Evolutionary conservation across 2,329 filamentous ascomycete species (phyloP), one percentile per base, ranked within the genome.

Genomic region (Cercospora sp.): DNA sequence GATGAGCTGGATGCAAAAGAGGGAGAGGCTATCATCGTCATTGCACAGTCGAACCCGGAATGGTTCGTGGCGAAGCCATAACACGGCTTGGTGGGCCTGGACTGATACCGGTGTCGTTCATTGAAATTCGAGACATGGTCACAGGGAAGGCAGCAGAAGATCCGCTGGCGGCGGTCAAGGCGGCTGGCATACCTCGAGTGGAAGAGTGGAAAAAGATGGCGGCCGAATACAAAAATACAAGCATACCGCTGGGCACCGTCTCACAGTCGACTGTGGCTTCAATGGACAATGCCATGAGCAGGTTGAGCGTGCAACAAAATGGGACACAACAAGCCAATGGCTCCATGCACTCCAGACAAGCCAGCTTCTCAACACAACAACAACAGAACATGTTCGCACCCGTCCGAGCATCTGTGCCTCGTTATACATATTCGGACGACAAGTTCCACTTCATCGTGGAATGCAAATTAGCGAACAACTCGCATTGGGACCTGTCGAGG

Each of bases 161-260:
- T 79, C 89, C 94, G 0, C 85, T 91, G 28, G 94, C 94, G 32
- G 94, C 95, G 1, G 92, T 99, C 66, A 88, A 89, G 74, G 89
- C 90, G 74, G 95, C 95, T 1, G 94, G 94, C 21, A 94, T 99
- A 7, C 95, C 95, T 12, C 91, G 90, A 76, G 95, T 99, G 3
- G 95, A 99, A 78, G 95, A 99, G 76, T 99, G 95, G 95, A 99
- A 99, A 84, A 97, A 96, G 82, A 97, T 97, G 93, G 94, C 95
- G 0, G 94, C 94, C 66, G 94, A 97, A 72, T 99, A 99, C 82
- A 99, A 99, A 84, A 97, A 98, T 79, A 97, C 94, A 79, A 98
- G 95, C 81, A 98, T 99, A 78, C 94, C 94, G 0, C 84, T 99
- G 51, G 95, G 95, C 73, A 74, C 97, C 94, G 81, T 94, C 96